These are phyloP conservation scores for Artemisia argyi DNA, from an alignment of 129 eudicot genomes.

Conservation along the genomic window DNA sequence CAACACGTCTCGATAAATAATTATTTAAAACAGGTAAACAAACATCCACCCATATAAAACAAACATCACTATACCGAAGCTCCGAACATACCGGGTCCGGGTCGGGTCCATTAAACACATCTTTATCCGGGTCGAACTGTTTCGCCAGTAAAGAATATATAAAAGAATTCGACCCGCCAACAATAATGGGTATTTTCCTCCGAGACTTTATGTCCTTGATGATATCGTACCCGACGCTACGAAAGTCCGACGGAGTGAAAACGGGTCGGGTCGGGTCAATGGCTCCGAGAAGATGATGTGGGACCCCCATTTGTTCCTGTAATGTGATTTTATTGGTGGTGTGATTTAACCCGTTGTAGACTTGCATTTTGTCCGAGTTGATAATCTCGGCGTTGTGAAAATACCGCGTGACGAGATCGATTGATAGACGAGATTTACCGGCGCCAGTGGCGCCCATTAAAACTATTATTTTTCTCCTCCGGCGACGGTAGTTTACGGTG, in stretches of 20 bases:
- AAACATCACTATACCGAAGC: slow-evolving; percentile 59
- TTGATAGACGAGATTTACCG: slow-evolving; percentile 74
- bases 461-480: slow-evolving; percentile 40
- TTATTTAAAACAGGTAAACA: slow-evolving; percentile 47
- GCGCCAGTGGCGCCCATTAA: slow-evolving; percentile 85
- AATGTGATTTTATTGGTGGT: slow-evolving; percentile 80
- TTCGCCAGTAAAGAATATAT: slow-evolving; percentile 57
- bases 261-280: slow-evolving; percentile 43
- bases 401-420: slow-evolving; percentile 55
- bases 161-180: slow-evolving; percentile 87
- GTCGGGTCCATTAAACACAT: slow-evolving; percentile 41
- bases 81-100: slow-evolving; percentile 34
- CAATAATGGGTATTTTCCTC: slow-evolving; percentile 50
- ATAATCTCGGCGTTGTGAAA: slow-evolving; percentile 52
- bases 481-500: slow-evolving; percentile 22
- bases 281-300: slow-evolving; percentile 71
- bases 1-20: slow-evolving; percentile 65
- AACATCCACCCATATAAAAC: slow-evolving; percentile 77
- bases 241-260: slow-evolving; percentile 52
- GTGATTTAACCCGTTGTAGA: slow-evolving; percentile 59
- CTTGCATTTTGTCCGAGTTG: slow-evolving; percentile 86
- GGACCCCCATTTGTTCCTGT: slow-evolving; percentile 46
- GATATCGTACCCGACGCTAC: slow-evolving; percentile 33
- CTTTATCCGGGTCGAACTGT: slow-evolving; percentile 42
- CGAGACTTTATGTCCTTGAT: slow-evolving; percentile 44